Evolutionary conservation across 1,284 basidiomycete genomes (phyloP).

Genomic region (Marasmius tenuissimus): DNA sequence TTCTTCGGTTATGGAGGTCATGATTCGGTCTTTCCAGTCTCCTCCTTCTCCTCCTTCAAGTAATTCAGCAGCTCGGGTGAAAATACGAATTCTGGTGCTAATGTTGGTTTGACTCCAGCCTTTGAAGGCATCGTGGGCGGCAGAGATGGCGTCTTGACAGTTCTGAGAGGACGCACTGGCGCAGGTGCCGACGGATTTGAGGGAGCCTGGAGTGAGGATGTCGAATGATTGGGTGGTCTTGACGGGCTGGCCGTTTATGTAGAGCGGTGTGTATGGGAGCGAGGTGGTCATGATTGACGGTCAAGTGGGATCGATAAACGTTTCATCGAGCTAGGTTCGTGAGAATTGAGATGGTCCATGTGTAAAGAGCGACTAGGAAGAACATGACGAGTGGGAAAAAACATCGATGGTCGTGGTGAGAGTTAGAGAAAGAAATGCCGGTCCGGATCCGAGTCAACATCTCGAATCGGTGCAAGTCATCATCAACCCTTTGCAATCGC

Average conservation of each 20-base stretch:
- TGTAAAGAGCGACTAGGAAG: too few relatives aligned
- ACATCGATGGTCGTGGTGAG: too few relatives aligned
- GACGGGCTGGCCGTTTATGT: slow-evolving; percentile 39
- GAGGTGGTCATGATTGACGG: not conserved
- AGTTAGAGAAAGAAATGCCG: too few relatives aligned
- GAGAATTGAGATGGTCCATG: too few relatives aligned
- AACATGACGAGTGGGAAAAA: too few relatives aligned
- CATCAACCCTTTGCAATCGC: too few relatives aligned
- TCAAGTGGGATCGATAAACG: too few relatives aligned
- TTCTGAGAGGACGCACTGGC: slow-evolving; percentile 47
- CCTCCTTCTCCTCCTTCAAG: slow-evolving; percentile 38
- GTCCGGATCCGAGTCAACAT: too few relatives aligned
- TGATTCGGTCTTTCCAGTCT: slow-evolving; percentile 38
- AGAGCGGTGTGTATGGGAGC: slow-evolving; percentile 36
- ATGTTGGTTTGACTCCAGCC: slow-evolving; percentile 45
- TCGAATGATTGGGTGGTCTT: slow-evolving; percentile 42
- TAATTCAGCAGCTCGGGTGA: slow-evolving; percentile 47
- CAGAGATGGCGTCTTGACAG: slow-evolving; percentile 46
- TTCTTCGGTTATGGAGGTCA: slow-evolving; percentile 36
- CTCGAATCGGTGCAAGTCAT: too few relatives aligned
- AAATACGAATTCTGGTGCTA: slow-evolving; percentile 40
- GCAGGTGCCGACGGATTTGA: slow-evolving; percentile 38
- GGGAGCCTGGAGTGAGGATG: slow-evolving; percentile 43
- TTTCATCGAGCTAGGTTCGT: too few relatives aligned
- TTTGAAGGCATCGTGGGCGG: slow-evolving; percentile 46